Evolutionary conservation across 345 rosid genomes (phyloP), one percentile per base, ranked within the genome.

Genomic region (Gynandropsis gynandra): DNA sequence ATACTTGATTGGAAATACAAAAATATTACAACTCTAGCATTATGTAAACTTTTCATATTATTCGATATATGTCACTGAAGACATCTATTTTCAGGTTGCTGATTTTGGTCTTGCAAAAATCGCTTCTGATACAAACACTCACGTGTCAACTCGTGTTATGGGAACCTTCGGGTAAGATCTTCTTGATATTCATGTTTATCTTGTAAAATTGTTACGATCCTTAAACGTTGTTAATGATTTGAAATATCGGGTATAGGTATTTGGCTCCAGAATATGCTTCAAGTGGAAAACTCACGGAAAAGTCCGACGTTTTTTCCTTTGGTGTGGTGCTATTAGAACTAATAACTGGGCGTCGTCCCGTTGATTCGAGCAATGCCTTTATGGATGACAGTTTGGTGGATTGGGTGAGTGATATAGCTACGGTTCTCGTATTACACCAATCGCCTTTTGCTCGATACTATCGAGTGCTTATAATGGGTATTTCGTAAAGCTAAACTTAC

Each of bases 261-360:
- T 69, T 90, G 63, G 95, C 98, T 53, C 96, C 97, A 2, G 97
- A 89, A 68, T 89, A 89, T 48, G 96, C 98, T 41, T 76, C 95
- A 32, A 90, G 89, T 19, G 96, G 96, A 42, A 87, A 84, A 64
- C 67, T 90, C 10, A 87, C 96, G 1, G 98, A 90, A 16, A 80
- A 88, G 61, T 90, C 96, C 2, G 98, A 90, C 66, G 94, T 82
- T 44, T 89, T 81, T 79, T 90, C 96, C 18, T 80, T 70, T 17
- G 98, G 96, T 38, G 85, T 90, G 17, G 70, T 90, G 89, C 78
- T 87, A 4, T 68, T 90, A 66, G 98, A 90, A 67, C 79, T 90
- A 4, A 61, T 90, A 20, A 76, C 96, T 0, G 95, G 95, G 24
- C 81, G 82, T 19, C 68, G 76, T 7, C 98, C 98, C 1, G 71